Base-by-base conservation (phyloP, 768 basidiomycete species). In the Phanerodontia chrysosporium region DNA sequence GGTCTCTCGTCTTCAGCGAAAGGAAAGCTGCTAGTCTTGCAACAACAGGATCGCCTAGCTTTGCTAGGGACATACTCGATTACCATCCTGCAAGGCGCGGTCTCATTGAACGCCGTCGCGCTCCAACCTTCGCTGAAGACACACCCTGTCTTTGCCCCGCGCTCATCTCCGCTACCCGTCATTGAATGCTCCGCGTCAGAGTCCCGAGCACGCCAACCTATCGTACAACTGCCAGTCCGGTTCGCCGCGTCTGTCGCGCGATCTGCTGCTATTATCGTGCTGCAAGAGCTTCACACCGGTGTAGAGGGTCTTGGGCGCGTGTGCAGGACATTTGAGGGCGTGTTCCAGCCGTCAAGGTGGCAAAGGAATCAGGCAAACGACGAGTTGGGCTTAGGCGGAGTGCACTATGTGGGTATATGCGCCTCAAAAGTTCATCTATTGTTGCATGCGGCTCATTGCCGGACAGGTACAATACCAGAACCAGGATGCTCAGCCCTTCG, bases 91-190 rank as follows among this genome's bases (percentile, higher is more conserved):
- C 82, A 76, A 51, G 89, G 90, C 0, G 72, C 79, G 16, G 61
- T 95, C 53, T 72, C 75, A 2, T 49, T 93, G 0, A 75, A 78
- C n/a, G 90, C 89, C 2, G 77, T 81, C 12, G 74, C 72, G 1
- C 66, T 90, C 8, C 49, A 58, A 0, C 65, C 83, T 7, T 82
- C 82, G 1, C 46, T 64, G 1, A 66, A 56, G 2, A 58, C 64
- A 5, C 77, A 92, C 63, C 73, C 71, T 13, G 75, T 95, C 27
- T 95, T 84, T 66, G 89, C 92, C 0, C 92, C 94, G 0, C 78
- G 83, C 2, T 90, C 86, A 0, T 83, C 90, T n/a, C 90, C 92
- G 0, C 67, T 95, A 5, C 90, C 92, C 0, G 67, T 77, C 72
- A 60, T 81, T 75, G 65, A 69, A 16, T 68, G 74, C 63, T 48